Base-by-base conservation (phyloP, 495 filamentous ascomycete species). In the Margaritispora aquatica region DNA sequence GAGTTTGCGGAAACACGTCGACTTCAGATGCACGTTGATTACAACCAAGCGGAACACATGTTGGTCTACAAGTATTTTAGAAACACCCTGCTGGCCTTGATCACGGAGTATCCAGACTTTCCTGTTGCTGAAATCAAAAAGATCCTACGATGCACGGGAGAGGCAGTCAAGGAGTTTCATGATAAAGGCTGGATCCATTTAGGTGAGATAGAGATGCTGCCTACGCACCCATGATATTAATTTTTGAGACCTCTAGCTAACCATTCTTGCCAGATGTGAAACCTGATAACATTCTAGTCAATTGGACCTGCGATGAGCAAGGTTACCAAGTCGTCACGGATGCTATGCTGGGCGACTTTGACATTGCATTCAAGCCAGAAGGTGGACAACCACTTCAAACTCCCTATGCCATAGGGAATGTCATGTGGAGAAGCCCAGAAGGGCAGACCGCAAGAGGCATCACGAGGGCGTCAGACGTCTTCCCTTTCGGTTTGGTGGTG, bases 391-490 rank as follows among this genome's bases (percentile, higher is more conserved):
- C 51, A 57, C 64, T 58, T 62, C 61, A 64, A 41, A 68, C 67
- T 15, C 68, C 53, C 34, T 63, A 62, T 64, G 61, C 62, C 59
- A 66, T 72, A 60, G 70, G 67, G 31, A 70, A 70, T 55, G 64
- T 38, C 41, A 72, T 70, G 66, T 72, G 60, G 65, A 65, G 66
- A 55, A 68, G 68, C 60, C 69, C 69, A 61, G 69, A 71, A 66
- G 68, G 66, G 51, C 68, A 70, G 49, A 65, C 63, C 19, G 68
- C 60, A 64, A 63, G 51, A 38, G 69, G 68, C 20, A 53, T 66
- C 26, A 65, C 63, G 19, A 48, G 19, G 44, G 44, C 44, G 21
- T 48, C 44, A 48, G 44, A 48, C 44, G 44, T n/a, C 8, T n/a
- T 48, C 44, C 19, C 17, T 48, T 48, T 48, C 21, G 44, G 44